Percentiles rank a stretch among this genome's conserved stretches.
phyloP scores from a whole-genome alignment of 73 alveolate genomes.

The Paramecium sexaurelia region DNA sequence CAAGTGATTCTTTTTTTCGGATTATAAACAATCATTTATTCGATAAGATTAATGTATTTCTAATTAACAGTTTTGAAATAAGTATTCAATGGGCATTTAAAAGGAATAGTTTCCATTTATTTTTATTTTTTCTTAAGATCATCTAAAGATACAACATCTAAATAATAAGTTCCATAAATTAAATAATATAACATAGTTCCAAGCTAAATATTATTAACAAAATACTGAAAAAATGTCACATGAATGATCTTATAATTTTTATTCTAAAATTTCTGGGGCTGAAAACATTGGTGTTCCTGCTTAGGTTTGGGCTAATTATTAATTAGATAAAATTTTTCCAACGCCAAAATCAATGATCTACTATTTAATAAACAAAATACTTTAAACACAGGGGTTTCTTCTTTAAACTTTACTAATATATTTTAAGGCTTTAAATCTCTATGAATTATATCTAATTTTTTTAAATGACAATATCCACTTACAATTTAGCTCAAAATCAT shows the following conservation, averaged over 20 bases:
- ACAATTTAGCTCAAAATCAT: background rate
- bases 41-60: too few species aligned
- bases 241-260: background rate
- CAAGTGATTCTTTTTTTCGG: background rate
- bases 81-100: background rate
- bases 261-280: background rate
- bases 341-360: background rate
- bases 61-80: background rate
- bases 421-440: conserved; percentile 5
- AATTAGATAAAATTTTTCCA: background rate
- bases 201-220: background rate
- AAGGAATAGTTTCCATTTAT: background rate
- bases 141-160: background rate
- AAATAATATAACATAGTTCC: background rate
- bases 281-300: conserved; percentile 29
- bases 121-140: background rate
- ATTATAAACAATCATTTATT: background rate
- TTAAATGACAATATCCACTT: background rate
- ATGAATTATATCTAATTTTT: background rate
- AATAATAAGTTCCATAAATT: background rate
- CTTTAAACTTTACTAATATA: background rate
- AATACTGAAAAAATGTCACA: conserved; percentile 3
- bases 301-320: background rate
- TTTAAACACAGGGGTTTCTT: background rate
- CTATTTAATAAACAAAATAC: background rate